A percentile compares a stretch with the other conserved stretches of the same genome.
These are phyloP conservation scores for Sarcocystis neurona DNA, from an alignment of 169 alveolate genomes.

Conservation along the genomic window DNA sequence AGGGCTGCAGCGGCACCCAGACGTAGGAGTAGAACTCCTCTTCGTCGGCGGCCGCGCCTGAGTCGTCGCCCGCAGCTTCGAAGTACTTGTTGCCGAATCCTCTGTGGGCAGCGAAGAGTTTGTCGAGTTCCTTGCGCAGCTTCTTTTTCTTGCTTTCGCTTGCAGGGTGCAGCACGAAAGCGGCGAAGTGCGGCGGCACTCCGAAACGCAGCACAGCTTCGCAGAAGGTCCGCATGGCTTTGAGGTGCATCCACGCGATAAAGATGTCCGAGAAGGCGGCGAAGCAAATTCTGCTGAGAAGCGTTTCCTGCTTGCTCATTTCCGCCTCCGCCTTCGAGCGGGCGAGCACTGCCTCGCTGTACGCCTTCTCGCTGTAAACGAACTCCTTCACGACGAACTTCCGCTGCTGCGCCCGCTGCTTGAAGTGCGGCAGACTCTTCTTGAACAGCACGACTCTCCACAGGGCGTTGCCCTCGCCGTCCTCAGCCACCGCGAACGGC, in stretches of 20 bases:
- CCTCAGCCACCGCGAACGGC: constrained; percentile 61
- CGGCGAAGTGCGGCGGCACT: constrained; percentile 82
- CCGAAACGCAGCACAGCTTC: constrained; percentile 86
- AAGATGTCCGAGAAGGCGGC: constrained; percentile 82
- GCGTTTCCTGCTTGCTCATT: constrained; percentile 70
- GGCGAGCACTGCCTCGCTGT: constrained; percentile 63
- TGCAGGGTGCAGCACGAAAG: constrained; percentile 69
- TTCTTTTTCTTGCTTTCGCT: constrained; percentile 63
- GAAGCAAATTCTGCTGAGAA: constrained; percentile 74
- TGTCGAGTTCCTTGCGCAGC: constrained; percentile 65
- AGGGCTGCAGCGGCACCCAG: constrained; percentile 43
- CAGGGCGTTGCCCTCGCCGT: constrained; percentile 79
- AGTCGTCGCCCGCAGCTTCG: constrained; percentile 19
- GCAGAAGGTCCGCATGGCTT: constrained; percentile 75
- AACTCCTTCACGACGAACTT: constrained; percentile 74
- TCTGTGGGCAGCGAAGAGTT: constrained; percentile 68
- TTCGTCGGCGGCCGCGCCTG: constrained; percentile 37
- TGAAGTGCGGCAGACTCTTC: constrained; percentile 68
- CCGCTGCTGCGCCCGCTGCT: constrained; percentile 63
- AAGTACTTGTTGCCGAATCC: constrained; percentile 63
- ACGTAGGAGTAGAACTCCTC: constrained; percentile 53
- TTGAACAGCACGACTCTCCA: constrained; percentile 76
- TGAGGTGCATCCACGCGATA: constrained; percentile 80
- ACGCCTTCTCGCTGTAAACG: constrained; percentile 71
- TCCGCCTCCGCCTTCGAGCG: constrained; percentile 71